phyloP scores from a whole-genome alignment of 1,284 basidiomycete species.

The Inonotus hispidus region DNA sequence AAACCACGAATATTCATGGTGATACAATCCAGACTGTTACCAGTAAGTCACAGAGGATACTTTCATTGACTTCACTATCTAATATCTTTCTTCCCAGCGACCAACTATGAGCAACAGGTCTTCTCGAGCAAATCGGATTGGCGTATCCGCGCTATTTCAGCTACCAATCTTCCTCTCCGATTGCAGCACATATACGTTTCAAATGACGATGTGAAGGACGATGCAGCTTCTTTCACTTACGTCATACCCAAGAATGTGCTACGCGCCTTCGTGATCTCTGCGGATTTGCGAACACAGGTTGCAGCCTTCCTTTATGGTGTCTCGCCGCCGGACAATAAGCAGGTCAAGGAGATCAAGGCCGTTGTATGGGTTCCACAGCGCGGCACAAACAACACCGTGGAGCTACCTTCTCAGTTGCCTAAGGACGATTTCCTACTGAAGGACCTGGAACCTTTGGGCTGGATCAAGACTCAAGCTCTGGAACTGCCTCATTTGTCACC shows the following conservation, averaged over 20 bases:
- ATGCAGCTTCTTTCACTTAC: constrained; percentile 90
- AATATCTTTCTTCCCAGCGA: constrained; percentile 44
- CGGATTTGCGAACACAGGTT: constrained; percentile 95
- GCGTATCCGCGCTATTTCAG: constrained; percentile 94
- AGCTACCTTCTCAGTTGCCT: constrained; percentile 82
- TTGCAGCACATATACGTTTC: constrained; percentile 98
- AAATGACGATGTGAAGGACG: constrained; percentile 98
- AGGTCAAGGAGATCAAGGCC: constrained; percentile 98
- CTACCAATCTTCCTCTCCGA: constrained; percentile 93
- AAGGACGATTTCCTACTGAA: constrained; percentile 93
- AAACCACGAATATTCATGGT: constrained; percentile 97
- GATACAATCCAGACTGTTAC: constrained; percentile 96
- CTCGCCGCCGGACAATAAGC: constrained; percentile 93
- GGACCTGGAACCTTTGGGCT: constrained; percentile 93
- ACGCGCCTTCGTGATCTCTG: constrained; percentile 88
- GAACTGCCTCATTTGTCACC: constrained; percentile 92
- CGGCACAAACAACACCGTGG: constrained; percentile 90
- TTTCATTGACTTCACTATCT: constrained; percentile 15
- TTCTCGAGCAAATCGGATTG: constrained; percentile 99
- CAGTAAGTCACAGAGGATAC: constrained; percentile 45
- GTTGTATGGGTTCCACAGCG: constrained; percentile 95
- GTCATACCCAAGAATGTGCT: constrained; percentile 98
- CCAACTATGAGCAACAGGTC: constrained; percentile 95
- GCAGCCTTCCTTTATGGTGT: constrained; percentile 92
- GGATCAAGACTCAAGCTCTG: constrained; percentile 94